Evolutionary conservation across 1,139 yeast species (phyloP), one percentile per base, ranked within the genome.

Genomic region (Debaryomyces nepalensis): DNA sequence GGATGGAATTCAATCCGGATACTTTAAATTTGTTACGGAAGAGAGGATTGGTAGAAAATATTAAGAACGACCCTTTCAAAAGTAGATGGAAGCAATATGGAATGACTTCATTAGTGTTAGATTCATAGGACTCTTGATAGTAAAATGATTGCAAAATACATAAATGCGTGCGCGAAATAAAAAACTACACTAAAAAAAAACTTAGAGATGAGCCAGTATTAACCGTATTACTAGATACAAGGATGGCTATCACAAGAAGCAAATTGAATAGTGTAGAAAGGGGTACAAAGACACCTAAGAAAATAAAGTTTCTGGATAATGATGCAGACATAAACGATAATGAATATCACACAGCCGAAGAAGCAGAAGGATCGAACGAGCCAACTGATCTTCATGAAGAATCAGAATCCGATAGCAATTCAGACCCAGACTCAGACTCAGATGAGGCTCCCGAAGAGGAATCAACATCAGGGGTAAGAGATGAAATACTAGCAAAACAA

Each of bases 401-500:
- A 24, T 45, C 46, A 2, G 62, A 57, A n/a, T n/a, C n/a, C n/a
- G n/a, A n/a, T n/a, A n/a, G n/a, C n/a, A n/a, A n/a, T 3, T 39
- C 38, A 31, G 64, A 49, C 5, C 47, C 54, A 0, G 69, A 61
- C 10, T 50, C 56, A 12, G 68, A 66, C 35, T 59, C 66, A 1
- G 78, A 73, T 50, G 77, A 70, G n/a, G 79, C 78, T 0, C 79
- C 79, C 20, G 78, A 73, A 56, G 78, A 73, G 53, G 77, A 71
- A 46, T 63, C 73, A 5, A 64, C 66, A 2, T 46, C 58, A 7
- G 49, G 54, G 26, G 56, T 71, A 18, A 69, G 61, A 46, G 46
- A 59, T 40, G 62, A 63, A 2, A 50, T 69, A 22, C 59, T 74
- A 45, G 61, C 61, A 40, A 59, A 67, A 41, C 66, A 74, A 45